A percentile compares a stretch with the other conserved stretches of the same genome.
These are phyloP conservation scores for Sphagnurus paluster DNA, from an alignment of 1,284 basidiomycete genomes.

Conservation along the genomic window DNA sequence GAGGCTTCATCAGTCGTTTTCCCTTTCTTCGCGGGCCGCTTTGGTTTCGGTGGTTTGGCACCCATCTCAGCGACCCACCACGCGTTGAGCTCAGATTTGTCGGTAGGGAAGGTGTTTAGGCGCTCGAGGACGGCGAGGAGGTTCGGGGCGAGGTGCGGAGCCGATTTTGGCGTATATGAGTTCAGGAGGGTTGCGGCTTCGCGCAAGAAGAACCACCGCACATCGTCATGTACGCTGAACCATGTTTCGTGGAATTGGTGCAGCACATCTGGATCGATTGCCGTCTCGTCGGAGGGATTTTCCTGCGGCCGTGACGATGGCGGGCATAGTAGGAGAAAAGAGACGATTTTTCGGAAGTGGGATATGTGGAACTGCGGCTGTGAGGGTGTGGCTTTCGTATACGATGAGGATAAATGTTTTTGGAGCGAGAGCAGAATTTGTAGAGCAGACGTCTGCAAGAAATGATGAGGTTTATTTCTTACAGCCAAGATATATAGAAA, in stretches of 20 bases:
- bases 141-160: constrained; percentile 56
- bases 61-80: constrained; percentile 86
- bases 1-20: constrained; percentile 26
- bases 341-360: constrained; percentile 68
- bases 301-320: constrained; percentile 41
- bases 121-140: constrained; percentile 77
- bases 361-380: constrained; percentile 68
- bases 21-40: constrained; percentile 30
- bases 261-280: constrained; percentile 59
- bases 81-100: constrained; percentile 72
- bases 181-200: constrained; percentile 63
- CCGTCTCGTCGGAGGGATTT: constrained; percentile 25
- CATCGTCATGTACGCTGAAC: constrained; percentile 84
- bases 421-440: constrained; percentile 82
- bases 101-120: constrained; percentile 82
- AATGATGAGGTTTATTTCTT: neutral
- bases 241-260: constrained; percentile 68
- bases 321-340: constrained; percentile 62
- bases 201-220: constrained; percentile 92
- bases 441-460: constrained; percentile 64
- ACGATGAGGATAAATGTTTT: constrained; percentile 71
- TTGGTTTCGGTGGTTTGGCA: constrained; percentile 55
- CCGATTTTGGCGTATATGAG: constrained; percentile 24
- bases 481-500: neutral
- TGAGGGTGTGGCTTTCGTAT: constrained; percentile 44